Evolutionary conservation across 2,329 filamentous ascomycete genomes (phyloP).

Genomic region (Cladosporium sp.): DNA sequence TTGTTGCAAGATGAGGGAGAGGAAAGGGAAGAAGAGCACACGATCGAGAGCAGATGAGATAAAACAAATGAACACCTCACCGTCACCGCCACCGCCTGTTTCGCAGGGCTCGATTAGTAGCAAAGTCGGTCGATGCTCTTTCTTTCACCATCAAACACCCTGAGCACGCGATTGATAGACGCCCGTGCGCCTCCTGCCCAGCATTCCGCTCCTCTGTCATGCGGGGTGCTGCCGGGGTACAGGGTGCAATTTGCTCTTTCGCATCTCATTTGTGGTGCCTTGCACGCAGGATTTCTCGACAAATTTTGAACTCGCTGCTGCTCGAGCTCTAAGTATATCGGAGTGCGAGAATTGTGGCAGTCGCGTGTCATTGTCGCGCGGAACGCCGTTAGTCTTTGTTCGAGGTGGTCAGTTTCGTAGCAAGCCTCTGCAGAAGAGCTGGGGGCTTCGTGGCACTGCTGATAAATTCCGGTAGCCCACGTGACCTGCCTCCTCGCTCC

Average conservation of each 20-base stretch:
- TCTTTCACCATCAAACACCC: neutral
- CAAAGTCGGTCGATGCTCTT: slow-evolving; percentile 1
- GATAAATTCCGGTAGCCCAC: neutral
- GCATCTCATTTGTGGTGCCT: neutral
- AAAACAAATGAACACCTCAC: neutral
- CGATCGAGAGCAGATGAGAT: neutral
- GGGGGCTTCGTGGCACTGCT: neutral
- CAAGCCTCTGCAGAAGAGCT: neutral
- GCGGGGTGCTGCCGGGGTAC: neutral
- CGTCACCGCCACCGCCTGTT: neutral
- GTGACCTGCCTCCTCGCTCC: neutral
- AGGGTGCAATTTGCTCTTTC: neutral
- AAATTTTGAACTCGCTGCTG: slow-evolving; percentile 20
- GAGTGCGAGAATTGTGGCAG: slow-evolving; percentile 18
- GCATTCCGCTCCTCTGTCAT: too few relatives aligned
- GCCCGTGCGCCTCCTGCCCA: neutral
- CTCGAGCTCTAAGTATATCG: neutral
- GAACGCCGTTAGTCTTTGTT: neutral
- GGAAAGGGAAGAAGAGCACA: neutral
- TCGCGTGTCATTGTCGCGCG: neutral
- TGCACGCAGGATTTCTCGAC: neutral
- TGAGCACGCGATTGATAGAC: neutral
- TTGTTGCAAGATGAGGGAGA: neutral
- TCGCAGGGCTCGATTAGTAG: neutral
- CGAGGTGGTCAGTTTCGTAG: neutral